Evolutionary conservation across 345 rosid species (phyloP).

Genomic region (Streptanthus diversifolius): DNA sequence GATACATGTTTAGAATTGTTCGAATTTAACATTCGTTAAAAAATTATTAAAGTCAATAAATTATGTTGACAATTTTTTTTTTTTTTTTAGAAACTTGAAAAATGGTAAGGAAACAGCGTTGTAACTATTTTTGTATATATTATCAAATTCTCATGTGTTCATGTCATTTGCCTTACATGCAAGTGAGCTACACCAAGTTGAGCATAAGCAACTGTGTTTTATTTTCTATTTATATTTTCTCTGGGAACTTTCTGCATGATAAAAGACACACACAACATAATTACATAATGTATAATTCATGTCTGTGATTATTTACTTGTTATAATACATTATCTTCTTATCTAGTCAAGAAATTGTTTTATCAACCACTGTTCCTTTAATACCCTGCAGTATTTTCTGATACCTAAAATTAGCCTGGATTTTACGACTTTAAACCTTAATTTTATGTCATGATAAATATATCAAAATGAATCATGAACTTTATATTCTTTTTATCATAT

Average conservation of each 20-base stretch:
- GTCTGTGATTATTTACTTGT: not conserved
- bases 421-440: slow-evolving; percentile 1
- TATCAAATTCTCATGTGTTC: slow-evolving; percentile 30
- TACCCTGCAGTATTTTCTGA: not conserved
- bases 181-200: slow-evolving; percentile 21
- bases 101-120: slow-evolving; percentile 12
- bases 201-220: not conserved
- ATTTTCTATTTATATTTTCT: not conserved
- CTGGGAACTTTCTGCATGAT: not conserved
- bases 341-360: not conserved
- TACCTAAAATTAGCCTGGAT: not conserved
- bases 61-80: too few species aligned
- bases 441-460: not conserved
- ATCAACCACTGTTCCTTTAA: not conserved
- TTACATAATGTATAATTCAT: not conserved
- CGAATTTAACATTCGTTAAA: too few species aligned
- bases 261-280: not conserved
- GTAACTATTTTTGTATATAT: slow-evolving; percentile 6
- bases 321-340: not conserved
- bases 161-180: slow-evolving; percentile 37
- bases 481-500: not conserved
- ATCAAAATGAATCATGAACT: not conserved
- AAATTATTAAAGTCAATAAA: too few species aligned
- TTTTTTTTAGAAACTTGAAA: too few species aligned
- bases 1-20: too few species aligned